Evolutionary conservation across 2,329 filamentous ascomycete species (phyloP).

Genomic region (Exophiala spinifera): DNA sequence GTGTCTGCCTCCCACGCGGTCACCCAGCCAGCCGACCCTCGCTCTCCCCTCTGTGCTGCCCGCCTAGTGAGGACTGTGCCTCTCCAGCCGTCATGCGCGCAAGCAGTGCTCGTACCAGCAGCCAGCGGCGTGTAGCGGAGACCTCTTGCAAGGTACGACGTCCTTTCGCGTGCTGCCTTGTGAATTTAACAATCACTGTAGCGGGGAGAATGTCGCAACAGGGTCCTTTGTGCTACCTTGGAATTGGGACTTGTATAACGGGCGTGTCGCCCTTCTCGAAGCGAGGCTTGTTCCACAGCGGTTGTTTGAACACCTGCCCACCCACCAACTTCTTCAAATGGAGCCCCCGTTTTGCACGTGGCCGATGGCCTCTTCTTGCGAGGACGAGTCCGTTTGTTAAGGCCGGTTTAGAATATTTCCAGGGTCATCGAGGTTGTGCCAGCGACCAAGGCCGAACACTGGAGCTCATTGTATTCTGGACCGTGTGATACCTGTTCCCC

Average conservation of each 20-base stretch:
- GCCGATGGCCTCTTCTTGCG: background rate
- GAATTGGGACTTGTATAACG: background rate
- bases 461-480: background rate
- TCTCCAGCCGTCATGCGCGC: background rate
- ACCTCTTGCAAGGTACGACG: background rate
- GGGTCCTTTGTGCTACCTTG: background rate
- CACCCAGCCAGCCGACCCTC: background rate
- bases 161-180: background rate
- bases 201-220: background rate
- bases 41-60: background rate
- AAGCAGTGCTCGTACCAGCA: background rate
- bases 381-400: no score
- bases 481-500: background rate
- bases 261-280: background rate
- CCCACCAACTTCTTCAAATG: background rate
- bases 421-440: no score
- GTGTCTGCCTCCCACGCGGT: background rate
- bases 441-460: no score
- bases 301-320: background rate
- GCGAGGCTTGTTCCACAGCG: background rate
- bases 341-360: background rate
- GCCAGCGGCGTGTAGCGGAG: background rate
- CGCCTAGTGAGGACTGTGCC: background rate
- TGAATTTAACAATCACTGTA: background rate
- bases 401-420: no score